These are phyloP conservation scores for Simplicillium sp. DNA, from an alignment of 2,329 filamentous ascomycete species.

Conservation along the genomic window DNA sequence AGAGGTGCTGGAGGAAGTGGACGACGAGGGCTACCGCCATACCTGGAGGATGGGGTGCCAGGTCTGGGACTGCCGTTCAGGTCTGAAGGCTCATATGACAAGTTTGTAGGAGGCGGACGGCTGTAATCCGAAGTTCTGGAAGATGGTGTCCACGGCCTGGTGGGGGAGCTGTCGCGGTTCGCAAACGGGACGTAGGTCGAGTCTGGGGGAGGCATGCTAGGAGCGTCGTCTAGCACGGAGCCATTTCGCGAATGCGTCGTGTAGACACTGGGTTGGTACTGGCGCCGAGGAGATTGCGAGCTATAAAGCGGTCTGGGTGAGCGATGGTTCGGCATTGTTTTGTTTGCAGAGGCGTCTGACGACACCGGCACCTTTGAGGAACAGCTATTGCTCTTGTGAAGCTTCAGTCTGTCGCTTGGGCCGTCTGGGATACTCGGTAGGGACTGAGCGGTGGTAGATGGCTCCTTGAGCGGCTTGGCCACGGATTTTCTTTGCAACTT, in stretches of 20 bases:
- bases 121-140: constrained; percentile 49
- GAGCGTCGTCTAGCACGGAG: constrained; percentile 46
- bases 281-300: constrained; percentile 24
- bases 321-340: constrained; percentile 19
- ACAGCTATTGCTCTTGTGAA: constrained; percentile 16
- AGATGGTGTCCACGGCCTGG: constrained; percentile 50
- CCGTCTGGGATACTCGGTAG: constrained; percentile 44
- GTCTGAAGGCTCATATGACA: constrained; percentile 77
- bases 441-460: constrained; percentile 23
- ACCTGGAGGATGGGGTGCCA: constrained; percentile 80
- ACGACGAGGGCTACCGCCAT: constrained; percentile 77
- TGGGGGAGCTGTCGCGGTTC: constrained; percentile 37
- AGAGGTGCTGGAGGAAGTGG: constrained; percentile 83
- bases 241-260: constrained; percentile 34
- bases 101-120: constrained; percentile 59
- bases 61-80: constrained; percentile 84
- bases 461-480: constrained; percentile 17
- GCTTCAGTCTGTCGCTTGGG: constrained; percentile 27
- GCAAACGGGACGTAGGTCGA: constrained; percentile 52
- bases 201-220: constrained; percentile 53
- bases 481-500: constrained; percentile 36
- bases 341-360: constrained; percentile 2
- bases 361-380: constrained; percentile 4
- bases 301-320: constrained; percentile 34
- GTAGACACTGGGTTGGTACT: constrained; percentile 44